Conservation (phyloP, 2,329 filamentous ascomycete species). For the Pseudogymnoascus sp. region DNA sequence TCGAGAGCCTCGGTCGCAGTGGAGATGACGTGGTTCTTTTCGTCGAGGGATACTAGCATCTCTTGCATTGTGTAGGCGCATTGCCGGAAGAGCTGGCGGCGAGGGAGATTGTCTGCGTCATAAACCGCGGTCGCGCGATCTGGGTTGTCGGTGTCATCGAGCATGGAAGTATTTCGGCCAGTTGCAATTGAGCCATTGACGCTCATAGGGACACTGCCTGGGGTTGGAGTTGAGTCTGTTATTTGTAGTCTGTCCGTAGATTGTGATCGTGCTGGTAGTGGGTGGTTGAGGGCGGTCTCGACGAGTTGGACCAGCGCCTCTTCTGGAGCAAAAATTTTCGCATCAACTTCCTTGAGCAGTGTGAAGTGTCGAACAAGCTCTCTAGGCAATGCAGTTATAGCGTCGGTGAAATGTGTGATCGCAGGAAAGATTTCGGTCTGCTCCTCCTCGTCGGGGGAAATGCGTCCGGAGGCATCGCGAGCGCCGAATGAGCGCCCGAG, state of each 20-base stretch:
- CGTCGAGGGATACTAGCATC: slow-evolving; percentile 84
- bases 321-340: slow-evolving; percentile 86
- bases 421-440: slow-evolving; percentile 61
- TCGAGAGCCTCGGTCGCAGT: slow-evolving; percentile 86
- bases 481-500: slow-evolving; percentile 37
- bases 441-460: slow-evolving; percentile 40
- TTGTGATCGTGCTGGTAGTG: slow-evolving; percentile 38
- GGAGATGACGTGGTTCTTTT: slow-evolving; percentile 94
- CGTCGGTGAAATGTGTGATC: slow-evolving; percentile 75
- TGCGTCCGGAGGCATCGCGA: slow-evolving; percentile 40
- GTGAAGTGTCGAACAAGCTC: slow-evolving; percentile 96
- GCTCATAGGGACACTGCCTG: slow-evolving; percentile 24
- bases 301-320: slow-evolving; percentile 73
- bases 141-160: slow-evolving; percentile 36
- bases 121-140: slow-evolving; percentile 39
- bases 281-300: slow-evolving; percentile 51
- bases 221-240: slow-evolving; percentile 22
- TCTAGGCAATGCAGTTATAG: slow-evolving; percentile 84
- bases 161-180: slow-evolving; percentile 20
- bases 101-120: slow-evolving; percentile 52
- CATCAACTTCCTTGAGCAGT: slow-evolving; percentile 93
- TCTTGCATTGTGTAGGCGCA: slow-evolving; percentile 72
- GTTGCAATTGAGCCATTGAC: slow-evolving; percentile 27
- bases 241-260: slow-evolving; percentile 27
- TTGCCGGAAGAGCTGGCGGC: slow-evolving; percentile 69